Evolutionary conservation across 78 protist genomes (phyloP), one percentile per base, ranked within the genome.

Genomic region (Ministeria vibrans): DNA sequence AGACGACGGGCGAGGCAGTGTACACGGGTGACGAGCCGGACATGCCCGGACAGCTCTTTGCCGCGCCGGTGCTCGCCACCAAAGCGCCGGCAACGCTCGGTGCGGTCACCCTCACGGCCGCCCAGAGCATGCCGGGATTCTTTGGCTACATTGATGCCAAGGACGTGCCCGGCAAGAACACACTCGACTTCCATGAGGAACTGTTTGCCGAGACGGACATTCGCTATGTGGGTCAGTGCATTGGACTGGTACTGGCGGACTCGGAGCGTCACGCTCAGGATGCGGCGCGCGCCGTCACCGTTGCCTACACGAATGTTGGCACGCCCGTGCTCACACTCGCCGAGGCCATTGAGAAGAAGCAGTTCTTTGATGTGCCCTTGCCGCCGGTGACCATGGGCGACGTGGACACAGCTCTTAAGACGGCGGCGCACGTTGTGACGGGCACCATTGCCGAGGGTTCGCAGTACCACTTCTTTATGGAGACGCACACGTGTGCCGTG

Each of bases 381-480:
- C 61, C 61, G 64, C 46, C 51, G 36, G 7, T 71, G 34, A 27
- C 13, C 36, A 71, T n/a, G 73, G 88, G 84, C 0, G 74, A 78
- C 42, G 43, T 53, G 36, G 78, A 79, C 61, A 41, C 64, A 22
- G 87, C 75, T 6, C 27, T 83, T 3, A 15, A 41, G 22, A 44
- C 49, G 59, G 34, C 55, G 36, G 80, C 28, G 23, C 32, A 22
- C 44, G 74, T 75, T 32, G 23, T 81, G n/a, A 15, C 15, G 39
- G 85, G 85, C 45, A 0, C 1, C 32, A 15, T 82, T 69, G 0
- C 1, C 42, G 0, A 23, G 38, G 86, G 82, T 46, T 43, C 72
- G n/a, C 91, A 87, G 78, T 0, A 27, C 38, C 91, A 87, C 59
- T 83, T 88, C 74, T 42, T 80, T 74, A 41, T 88, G 49, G 91